Percentiles rank a stretch among this genome's conserved stretches.
Conservation (phyloP, 768 basidiomycete species). For the Dentipellis fragilis region DNA sequence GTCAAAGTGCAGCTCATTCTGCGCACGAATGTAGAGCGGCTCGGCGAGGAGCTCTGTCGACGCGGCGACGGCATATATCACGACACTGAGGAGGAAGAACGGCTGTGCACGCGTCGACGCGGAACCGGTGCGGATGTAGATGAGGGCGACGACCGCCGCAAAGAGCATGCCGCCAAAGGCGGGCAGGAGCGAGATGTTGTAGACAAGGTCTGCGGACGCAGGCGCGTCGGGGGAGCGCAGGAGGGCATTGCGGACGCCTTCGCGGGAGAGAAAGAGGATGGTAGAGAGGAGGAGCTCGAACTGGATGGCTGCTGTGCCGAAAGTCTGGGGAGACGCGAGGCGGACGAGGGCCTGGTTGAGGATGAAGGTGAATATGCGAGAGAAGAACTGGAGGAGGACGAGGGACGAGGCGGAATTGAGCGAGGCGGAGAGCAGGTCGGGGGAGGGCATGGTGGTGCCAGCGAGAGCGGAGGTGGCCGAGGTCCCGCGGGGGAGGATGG, state of each 20-base stretch:
- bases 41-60: conserved; percentile 73
- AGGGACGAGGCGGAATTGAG: conserved; percentile 51
- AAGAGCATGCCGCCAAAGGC: conserved; percentile 59
- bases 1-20: conserved; percentile 61
- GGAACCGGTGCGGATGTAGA: conserved; percentile 50
- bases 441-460: background rate
- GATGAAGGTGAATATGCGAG: conserved; percentile 76
- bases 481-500: too few species aligned
- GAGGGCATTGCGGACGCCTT: conserved; percentile 82
- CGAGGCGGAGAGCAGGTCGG: conserved; percentile 23
- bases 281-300: conserved; percentile 88
- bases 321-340: conserved; percentile 55
- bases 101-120: conserved; percentile 49
- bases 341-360: conserved; percentile 86
- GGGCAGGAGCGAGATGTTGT: conserved; percentile 58
- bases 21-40: conserved; percentile 36
- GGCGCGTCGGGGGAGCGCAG: conserved; percentile 38
- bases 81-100: conserved; percentile 51
- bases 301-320: conserved; percentile 87
- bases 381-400: conserved; percentile 78
- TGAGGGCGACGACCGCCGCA: conserved; percentile 36
- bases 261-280: conserved; percentile 86
- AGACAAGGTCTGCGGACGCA: conserved; percentile 10
- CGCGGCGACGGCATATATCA: conserved; percentile 65
- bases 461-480: background rate